These are phyloP conservation scores for Rhizoctonia solani DNA, from an alignment of 1,284 basidiomycete genomes.

Conservation along the genomic window DNA sequence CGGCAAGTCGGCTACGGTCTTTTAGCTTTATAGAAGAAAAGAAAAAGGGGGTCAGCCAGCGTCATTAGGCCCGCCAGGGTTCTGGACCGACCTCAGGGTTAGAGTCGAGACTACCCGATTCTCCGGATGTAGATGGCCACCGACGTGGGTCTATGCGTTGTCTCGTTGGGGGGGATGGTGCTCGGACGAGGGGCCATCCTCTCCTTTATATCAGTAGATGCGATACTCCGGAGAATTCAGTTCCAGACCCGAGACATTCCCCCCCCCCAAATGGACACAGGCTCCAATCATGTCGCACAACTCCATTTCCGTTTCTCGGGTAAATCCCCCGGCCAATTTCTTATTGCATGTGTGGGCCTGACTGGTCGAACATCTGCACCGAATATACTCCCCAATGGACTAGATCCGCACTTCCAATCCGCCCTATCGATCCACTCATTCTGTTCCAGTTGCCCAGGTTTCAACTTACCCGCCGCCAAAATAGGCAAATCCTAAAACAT, in stretches of 20 bases:
- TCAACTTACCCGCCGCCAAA: neutral
- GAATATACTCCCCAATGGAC: neutral
- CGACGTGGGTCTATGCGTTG: too few relatives aligned
- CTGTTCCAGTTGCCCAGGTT: neutral
- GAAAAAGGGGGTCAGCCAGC: neutral
- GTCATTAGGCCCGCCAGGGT: neutral
- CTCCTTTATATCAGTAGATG: neutral
- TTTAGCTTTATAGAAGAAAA: neutral
- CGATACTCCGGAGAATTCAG: neutral
- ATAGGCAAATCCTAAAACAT: slow-evolving; percentile 3
- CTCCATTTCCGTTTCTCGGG: slow-evolving; percentile 2
- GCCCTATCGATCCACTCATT: neutral
- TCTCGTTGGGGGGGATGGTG: neutral
- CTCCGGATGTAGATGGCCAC: neutral
- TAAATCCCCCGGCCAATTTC: slow-evolving; percentile 3
- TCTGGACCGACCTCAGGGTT: neutral
- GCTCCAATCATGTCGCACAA: neutral
- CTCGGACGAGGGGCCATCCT: neutral
- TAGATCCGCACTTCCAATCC: too few relatives aligned
- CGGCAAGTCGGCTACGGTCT: too few relatives aligned
- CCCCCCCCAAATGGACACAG: neutral
- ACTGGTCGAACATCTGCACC: neutral
- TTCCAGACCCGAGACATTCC: neutral
- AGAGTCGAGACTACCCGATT: neutral
- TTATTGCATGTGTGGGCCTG: neutral